These are phyloP conservation scores for Globisporangium cederbergense DNA, from an alignment of 352 stramenopile species.

Conservation along the genomic window DNA sequence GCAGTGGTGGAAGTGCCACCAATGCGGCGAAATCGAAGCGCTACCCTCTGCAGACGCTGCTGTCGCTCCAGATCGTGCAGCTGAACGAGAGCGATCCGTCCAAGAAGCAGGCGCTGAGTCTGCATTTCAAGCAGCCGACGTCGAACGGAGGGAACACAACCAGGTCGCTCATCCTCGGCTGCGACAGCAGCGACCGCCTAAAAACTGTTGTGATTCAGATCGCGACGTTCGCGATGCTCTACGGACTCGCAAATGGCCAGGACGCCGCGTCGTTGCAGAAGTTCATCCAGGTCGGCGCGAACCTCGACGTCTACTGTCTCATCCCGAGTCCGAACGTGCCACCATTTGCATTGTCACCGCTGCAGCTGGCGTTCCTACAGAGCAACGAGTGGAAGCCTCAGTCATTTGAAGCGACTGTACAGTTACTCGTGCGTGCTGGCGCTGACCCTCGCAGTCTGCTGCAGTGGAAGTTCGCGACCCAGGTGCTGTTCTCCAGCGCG, in stretches of 20 bases:
- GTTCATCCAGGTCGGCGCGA: constrained; percentile 48
- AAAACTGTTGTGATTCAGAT: constrained; percentile 42
- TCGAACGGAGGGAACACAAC: constrained; percentile 33
- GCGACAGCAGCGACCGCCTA: constrained; percentile 32
- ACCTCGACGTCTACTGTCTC: constrained; percentile 43
- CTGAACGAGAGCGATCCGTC: constrained; percentile 42
- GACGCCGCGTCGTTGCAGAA: constrained; percentile 31
- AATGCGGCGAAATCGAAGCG: constrained; percentile 19
- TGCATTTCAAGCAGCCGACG: constrained; percentile 48
- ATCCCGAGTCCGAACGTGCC: constrained; percentile 25
- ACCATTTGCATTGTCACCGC: constrained; percentile 28
- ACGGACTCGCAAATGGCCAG: constrained; percentile 33
- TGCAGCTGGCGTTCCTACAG: constrained; percentile 52
- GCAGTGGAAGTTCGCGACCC: constrained; percentile 56
- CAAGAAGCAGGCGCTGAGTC: constrained; percentile 43
- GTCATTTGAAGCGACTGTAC: constrained; percentile 31
- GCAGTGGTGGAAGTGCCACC: neutral
- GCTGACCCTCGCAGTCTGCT: constrained; percentile 44
- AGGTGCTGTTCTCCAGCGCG: constrained; percentile 35
- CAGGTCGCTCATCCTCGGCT: constrained; percentile 48
- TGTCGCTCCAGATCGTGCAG: constrained; percentile 49
- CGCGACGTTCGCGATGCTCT: constrained; percentile 57
- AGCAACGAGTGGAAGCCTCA: neutral
- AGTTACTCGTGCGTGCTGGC: constrained; percentile 37
- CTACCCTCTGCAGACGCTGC: constrained; percentile 44